Conservation (phyloP, 106 monocot genomes). For the Iris macrosiphon region DNA sequence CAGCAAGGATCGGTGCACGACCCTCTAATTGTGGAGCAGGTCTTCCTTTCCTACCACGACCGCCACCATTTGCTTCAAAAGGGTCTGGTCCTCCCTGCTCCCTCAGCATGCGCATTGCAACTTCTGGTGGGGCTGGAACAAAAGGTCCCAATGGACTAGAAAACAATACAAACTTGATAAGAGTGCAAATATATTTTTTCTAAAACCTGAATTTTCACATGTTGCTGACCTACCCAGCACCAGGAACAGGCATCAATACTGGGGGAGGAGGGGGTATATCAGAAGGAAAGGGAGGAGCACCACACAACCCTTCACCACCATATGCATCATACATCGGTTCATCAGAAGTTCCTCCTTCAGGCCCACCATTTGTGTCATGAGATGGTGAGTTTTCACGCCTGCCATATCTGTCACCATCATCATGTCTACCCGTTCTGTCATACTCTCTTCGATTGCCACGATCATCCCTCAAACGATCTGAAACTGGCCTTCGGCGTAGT, state of each 20-base stretch:
- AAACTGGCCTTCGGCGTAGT: slow-evolving; percentile 46
- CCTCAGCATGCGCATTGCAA: slow-evolving; percentile 95
- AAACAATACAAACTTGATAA: not conserved
- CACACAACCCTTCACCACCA: slow-evolving; percentile 57
- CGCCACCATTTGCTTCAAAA: slow-evolving; percentile 63
- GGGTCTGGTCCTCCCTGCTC: slow-evolving; percentile 78
- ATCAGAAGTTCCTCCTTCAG: slow-evolving; percentile 25
- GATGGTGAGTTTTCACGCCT: slow-evolving; percentile 55
- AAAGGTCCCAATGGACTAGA: slow-evolving; percentile 95
- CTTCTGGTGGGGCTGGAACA: slow-evolving; percentile 98
- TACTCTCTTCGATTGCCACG: slow-evolving; percentile 64
- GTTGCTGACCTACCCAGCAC: slow-evolving; percentile 69
- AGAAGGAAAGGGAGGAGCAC: slow-evolving; percentile 55
- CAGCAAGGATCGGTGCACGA: slow-evolving; percentile 56
- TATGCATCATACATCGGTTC: slow-evolving; percentile 61
- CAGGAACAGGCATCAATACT: slow-evolving; percentile 95
- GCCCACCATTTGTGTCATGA: slow-evolving; percentile 26
- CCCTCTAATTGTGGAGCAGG: slow-evolving; percentile 39
- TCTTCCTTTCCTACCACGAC: slow-evolving; percentile 52
- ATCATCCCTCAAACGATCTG: slow-evolving; percentile 67
- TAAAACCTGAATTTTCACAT: not conserved
- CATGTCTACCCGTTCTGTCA: slow-evolving; percentile 27
- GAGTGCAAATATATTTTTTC: not conserved
- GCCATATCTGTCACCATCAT: slow-evolving; percentile 43
- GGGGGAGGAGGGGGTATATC: slow-evolving; percentile 74